Evolutionary conservation across 176 grass and related monocot species (phyloP).

Genomic region (Musa troglodytarum): DNA sequence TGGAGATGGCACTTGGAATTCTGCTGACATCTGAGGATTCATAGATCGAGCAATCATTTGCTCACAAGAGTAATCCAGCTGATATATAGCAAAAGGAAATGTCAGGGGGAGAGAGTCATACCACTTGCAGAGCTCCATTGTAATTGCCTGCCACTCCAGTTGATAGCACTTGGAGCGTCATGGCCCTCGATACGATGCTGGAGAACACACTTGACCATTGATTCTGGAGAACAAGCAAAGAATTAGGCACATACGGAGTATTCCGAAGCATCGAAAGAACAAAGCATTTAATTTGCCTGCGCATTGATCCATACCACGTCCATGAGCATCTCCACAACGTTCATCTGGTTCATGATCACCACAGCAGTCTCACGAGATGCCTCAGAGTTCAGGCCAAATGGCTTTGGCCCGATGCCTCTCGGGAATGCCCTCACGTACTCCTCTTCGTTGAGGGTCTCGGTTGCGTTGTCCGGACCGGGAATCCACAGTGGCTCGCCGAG

Average conservation of each 20-base stretch:
- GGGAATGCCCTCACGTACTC: conserved; percentile 57
- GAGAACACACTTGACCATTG: conserved; percentile 79
- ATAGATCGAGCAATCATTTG: background rate
- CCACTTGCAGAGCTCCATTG: conserved; percentile 79
- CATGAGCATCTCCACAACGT: conserved; percentile 81
- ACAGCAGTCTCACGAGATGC: conserved; percentile 48
- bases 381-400: conserved; percentile 45
- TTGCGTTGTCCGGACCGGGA: conserved; percentile 4
- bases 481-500: conserved; percentile 63
- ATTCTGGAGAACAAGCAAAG: conserved; percentile 28
- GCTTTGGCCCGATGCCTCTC: conserved; percentile 53
- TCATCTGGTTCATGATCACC: conserved; percentile 65
- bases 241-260: background rate
- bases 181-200: conserved; percentile 61
- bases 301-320: conserved; percentile 34
- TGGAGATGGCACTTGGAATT: conserved; percentile 73
- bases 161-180: conserved; percentile 58
- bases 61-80: background rate
- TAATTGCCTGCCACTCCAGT: conserved; percentile 75
- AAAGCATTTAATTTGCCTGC: background rate
- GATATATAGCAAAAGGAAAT: background rate
- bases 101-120: conserved; percentile 2
- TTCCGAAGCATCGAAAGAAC: background rate
- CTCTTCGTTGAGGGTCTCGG: conserved; percentile 41
- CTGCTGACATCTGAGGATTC: conserved; percentile 58